Conservation (phyloP, 192 early-diverging fungal species). For the Phycomyces nitens region DNA sequence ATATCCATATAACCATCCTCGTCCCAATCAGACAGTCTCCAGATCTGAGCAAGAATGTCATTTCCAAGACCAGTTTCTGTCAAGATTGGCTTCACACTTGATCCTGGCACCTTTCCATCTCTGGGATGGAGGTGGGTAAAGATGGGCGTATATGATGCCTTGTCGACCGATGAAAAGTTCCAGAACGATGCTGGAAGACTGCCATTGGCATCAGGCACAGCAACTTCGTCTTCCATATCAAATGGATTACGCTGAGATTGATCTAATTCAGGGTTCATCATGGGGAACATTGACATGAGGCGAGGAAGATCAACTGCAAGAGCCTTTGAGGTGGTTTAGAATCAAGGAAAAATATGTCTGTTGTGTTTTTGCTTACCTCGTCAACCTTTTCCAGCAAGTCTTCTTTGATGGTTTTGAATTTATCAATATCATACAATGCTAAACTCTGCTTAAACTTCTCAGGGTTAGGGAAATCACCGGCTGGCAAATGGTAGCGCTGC, state of each 20-base stretch:
- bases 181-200: conserved; percentile 48
- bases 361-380: conserved; percentile 37
- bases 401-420: conserved; percentile 73
- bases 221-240: conserved; percentile 8
- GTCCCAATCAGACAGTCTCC: conserved; percentile 78
- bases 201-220: neutral
- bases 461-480: conserved; percentile 83
- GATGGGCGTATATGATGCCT: conserved; percentile 37
- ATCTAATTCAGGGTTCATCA: conserved; percentile 69
- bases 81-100: conserved; percentile 53
- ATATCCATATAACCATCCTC: conserved; percentile 75
- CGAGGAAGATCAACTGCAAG: conserved; percentile 68
- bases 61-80: conserved; percentile 64
- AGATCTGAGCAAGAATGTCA: conserved; percentile 65
- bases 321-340: too few relatives aligned
- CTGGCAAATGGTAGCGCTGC: conserved; percentile 63
- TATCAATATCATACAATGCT: conserved; percentile 72
- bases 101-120: conserved; percentile 56
- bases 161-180: conserved; percentile 54
- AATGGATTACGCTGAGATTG: conserved; percentile 58
- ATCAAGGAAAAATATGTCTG: too few relatives aligned
- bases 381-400: conserved; percentile 64
- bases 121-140: conserved; percentile 51
- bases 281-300: conserved; percentile 74
- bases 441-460: conserved; percentile 68